These are phyloP conservation scores for Stachybotrys chlorohalonatus DNA, from an alignment of 2,329 filamentous ascomycete genomes.

Conservation along the genomic window DNA sequence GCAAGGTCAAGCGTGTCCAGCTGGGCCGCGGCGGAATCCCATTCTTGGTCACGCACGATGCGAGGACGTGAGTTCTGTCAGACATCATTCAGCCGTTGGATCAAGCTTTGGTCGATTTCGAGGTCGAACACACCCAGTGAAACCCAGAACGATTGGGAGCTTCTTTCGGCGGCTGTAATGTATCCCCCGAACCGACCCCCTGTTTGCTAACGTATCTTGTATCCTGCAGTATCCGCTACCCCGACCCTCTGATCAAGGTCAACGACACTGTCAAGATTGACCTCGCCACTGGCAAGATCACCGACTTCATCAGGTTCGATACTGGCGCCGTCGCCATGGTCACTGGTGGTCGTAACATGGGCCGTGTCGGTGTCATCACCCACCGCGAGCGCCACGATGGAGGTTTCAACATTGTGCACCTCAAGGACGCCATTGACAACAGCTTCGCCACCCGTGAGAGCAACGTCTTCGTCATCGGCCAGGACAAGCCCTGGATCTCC, in stretches of 20 bases:
- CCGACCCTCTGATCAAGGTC: constrained; percentile 96
- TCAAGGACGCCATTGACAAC: constrained; percentile 99
- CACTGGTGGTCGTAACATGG: constrained; percentile 99
- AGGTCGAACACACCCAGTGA: constrained; percentile 15
- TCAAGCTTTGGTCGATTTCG: constrained; percentile 83
- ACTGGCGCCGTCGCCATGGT: constrained; percentile 97
- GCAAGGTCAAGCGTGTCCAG: constrained; percentile 99
- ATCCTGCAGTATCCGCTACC: constrained; percentile 84
- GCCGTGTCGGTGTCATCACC: constrained; percentile 99
- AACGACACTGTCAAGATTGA: constrained; percentile 99
- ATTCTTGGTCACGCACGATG: constrained; percentile 99
- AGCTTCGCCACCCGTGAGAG: constrained; percentile 97
- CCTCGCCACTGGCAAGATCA: constrained; percentile 92
- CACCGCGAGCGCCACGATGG: constrained; percentile 99
- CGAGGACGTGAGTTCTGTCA: constrained; percentile 98
- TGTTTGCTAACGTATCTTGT: constrained; percentile 26
- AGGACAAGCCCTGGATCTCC: constrained; percentile 98
- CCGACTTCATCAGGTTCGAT: constrained; percentile 97
- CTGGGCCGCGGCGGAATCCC: constrained; percentile 99
- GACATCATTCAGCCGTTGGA: constrained; percentile 99
- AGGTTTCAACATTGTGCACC: constrained; percentile 99
- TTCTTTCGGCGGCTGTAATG: constrained; percentile 46
- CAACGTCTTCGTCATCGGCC: constrained; percentile 99
- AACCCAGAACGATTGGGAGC: constrained; percentile 16
- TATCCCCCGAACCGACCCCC: constrained; percentile 18